Base-by-base conservation (phyloP, 331 rosid species). In the Malus hybrid region DNA sequence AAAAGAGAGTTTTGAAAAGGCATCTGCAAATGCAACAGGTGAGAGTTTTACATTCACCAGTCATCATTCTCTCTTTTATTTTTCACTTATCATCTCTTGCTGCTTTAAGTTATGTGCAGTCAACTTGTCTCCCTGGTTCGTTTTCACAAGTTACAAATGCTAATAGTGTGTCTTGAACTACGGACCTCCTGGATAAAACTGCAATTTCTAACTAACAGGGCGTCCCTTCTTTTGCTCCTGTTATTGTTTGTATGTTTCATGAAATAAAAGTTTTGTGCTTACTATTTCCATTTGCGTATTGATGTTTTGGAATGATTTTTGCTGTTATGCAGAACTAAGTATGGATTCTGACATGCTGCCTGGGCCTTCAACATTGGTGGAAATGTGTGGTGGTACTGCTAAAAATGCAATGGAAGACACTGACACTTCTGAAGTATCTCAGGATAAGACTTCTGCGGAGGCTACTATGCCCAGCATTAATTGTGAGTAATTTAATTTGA, bases 21-120 rank as follows among this genome's bases (percentile, higher is more conserved):
- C 71, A 26, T 77, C 86, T 52, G 74, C 84, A 65, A 79, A 72
- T 76, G 62, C 72, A 68, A 71, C 87, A 88, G 98, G 99, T 95
- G 80, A 71, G 39, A 14, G 7, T 24, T 33, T 76, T 60, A 57
- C 56, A 44, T 36, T 36, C 24, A 39, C 57, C 16, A 26, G 12
- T 26, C 33, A 60, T 28, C 42, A 20, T 33, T 22, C 20, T 42
- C 6, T 67, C 5, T 42, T 42, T 57, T 6, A 44, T 30, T 44
- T 60, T 58, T 3, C n/a, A 52, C 22, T 0, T 52, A 52, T 18
- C 57, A 52, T 52, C 57, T 52, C 57, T 52, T 0, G 20, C 20
- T 18, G 10, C 57, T 34, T 70, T 55, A 70, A 30, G 44, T 29
- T 29, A 70, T 70, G 15, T 52, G 29, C 4, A 18, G 19, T 30